Base-by-base conservation (phyloP, 495 filamentous ascomycete species). In the Penicillium daleae region DNA sequence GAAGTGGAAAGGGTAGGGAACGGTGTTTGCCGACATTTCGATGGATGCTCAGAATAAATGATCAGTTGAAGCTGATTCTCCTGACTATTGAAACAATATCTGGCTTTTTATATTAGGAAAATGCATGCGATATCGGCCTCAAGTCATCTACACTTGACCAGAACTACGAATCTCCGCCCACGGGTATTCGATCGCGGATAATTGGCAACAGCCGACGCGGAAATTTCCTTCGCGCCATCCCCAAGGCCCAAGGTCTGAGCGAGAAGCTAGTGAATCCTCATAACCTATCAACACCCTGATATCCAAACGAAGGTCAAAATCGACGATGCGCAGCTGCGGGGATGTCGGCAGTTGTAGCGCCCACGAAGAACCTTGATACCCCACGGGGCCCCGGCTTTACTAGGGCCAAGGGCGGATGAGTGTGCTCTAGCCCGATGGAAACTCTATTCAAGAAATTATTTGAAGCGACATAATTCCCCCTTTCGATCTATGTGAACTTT, bases 1-100 rank as follows among this genome's bases (percentile, higher is more conserved):
- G 62, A 74, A 75, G 22, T 68, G 60, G 71, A 78, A 76, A 1
- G 76, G 76, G 61, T 75, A 76, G 32, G 74, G 68, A 24, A 69
- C 70, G 39, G 62, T 63, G 57, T 61, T 72, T n/a, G 51, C 24
- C 19, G 62, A 60, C 63, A 64, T 66, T 31, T 51, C 60, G 57
- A 22, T 39, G 21, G 44, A 44, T 44, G 40, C 2, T 44, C 40
- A 44, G n/a, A 44, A 4, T 9, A 9, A 21, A 8, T 44, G 19
- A 37, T 39, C 9, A 40, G 19, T 8, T 22, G 13, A 31, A 6
- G 7, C 40, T n/a, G n/a, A 27, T 15, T 19, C 19, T 49, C n/a
- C 7, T 2, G 9, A 6, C 13, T 10, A 13, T 24, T 27, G 2
- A 21, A 59, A 4, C 32, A 6, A 13, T 27, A 12, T 24, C 24